phyloP scores from a whole-genome alignment of 1,284 basidiomycete genomes.

The Vanrija humicola region DNA sequence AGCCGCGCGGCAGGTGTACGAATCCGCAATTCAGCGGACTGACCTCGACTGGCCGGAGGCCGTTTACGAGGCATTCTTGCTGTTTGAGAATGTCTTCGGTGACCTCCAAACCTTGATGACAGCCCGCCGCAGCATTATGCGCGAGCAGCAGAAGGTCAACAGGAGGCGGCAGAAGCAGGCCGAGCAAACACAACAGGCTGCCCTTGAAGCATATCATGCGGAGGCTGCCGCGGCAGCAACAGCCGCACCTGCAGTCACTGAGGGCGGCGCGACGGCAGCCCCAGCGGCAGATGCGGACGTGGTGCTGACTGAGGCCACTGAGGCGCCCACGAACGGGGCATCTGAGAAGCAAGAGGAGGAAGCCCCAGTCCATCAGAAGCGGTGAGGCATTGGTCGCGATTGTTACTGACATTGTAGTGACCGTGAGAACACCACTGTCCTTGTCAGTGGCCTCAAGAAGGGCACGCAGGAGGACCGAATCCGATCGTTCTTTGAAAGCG shows the following conservation, averaged over 20 bases:
- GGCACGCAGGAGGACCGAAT: slow-evolving; percentile 64
- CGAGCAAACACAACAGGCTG: slow-evolving; percentile 2
- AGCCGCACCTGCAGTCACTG: not conserved
- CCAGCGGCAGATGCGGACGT: not conserved
- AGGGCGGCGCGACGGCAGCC: not conserved
- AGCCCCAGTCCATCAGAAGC: slow-evolving; percentile 14
- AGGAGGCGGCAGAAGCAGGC: slow-evolving; percentile 63
- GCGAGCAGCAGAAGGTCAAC: slow-evolving; percentile 62
- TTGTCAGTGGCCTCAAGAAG: slow-evolving; percentile 68
- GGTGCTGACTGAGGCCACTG: not conserved
- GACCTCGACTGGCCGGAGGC: slow-evolving; percentile 90
- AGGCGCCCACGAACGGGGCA: not conserved
- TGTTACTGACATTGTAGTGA: slow-evolving; percentile 58
- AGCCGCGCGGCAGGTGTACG: slow-evolving; percentile 63
- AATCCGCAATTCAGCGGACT: slow-evolving; percentile 55
- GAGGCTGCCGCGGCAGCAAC: slow-evolving; percentile 1
- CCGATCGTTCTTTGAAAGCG: slow-evolving; percentile 75
- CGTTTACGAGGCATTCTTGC: slow-evolving; percentile 79
- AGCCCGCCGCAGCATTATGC: slow-evolving; percentile 64
- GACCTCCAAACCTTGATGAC: slow-evolving; percentile 64
- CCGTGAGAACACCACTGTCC: slow-evolving; percentile 89
- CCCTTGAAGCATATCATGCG: slow-evolving; percentile 3
- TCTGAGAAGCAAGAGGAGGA: slow-evolving; percentile 22
- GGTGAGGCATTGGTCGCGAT: slow-evolving; percentile 14
- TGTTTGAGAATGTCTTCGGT: slow-evolving; percentile 82